These are phyloP conservation scores for Phyllosticta ampelicida DNA, from an alignment of 2,329 filamentous ascomycete species.

Conservation along the genomic window DNA sequence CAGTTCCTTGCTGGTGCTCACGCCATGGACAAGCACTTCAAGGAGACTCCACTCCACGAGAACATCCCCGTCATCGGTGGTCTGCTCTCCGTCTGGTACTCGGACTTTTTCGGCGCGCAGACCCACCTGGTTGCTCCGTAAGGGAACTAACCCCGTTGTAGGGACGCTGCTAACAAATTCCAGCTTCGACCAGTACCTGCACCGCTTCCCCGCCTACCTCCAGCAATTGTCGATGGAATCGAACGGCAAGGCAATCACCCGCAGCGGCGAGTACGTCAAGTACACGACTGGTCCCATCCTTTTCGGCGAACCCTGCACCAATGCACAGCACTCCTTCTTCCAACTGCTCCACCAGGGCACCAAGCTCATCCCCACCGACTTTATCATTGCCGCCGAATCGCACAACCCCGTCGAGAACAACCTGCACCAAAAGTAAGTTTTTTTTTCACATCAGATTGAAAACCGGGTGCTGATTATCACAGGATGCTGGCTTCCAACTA, in stretches of 20 bases:
- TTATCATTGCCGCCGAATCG: conserved; percentile 90
- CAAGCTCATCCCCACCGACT: conserved; percentile 96
- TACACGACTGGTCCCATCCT: conserved; percentile 95
- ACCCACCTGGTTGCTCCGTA: conserved; percentile 93
- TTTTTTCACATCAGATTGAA: no score
- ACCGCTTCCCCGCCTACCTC: conserved; percentile 97
- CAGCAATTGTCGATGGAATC: conserved; percentile 99
- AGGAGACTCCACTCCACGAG: conserved; percentile 75
- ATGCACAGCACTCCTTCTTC: conserved; percentile 99
- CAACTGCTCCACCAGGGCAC: conserved; percentile 98
- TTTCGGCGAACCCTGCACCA: conserved; percentile 97
- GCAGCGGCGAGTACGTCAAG: conserved; percentile 77
- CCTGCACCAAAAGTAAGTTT: conserved; percentile 69
- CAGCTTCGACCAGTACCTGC: conserved; percentile 96
- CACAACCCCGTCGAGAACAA: conserved; percentile 92
- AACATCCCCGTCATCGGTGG: conserved; percentile 92
- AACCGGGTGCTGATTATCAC: conserved; percentile 16
- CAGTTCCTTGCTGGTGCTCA: conserved; percentile 90
- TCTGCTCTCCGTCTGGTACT: conserved; percentile 96
- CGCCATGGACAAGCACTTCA: conserved; percentile 98
- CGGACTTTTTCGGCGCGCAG: conserved; percentile 96
- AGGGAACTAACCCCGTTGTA: conserved; percentile 28
- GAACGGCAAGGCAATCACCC: conserved; percentile 94
- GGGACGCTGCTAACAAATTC: conserved; percentile 13
- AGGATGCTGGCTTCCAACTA: conserved; percentile 85